phyloP scores from a whole-genome alignment of 2,329 filamentous ascomycete species.

The Thelonectria olida region DNA sequence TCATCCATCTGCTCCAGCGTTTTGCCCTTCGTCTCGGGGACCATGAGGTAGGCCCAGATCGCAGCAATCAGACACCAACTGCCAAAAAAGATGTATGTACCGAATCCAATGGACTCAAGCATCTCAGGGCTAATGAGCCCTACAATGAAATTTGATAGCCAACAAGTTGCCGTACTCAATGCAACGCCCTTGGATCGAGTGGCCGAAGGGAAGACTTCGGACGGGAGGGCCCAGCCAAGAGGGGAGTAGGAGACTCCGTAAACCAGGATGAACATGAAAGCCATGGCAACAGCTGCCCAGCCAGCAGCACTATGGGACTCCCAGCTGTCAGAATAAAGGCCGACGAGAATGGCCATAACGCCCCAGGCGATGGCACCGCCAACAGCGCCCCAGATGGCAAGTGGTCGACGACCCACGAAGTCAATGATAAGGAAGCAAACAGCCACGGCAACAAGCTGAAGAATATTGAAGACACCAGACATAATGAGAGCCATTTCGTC shows the following conservation, averaged over 20 bases:
- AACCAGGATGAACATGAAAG: slow-evolving; percentile 24
- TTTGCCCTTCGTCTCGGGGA: slow-evolving; percentile 63
- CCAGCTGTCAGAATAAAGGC: slow-evolving; percentile 59
- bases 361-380: slow-evolving; percentile 60
- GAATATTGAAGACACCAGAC: slow-evolving; percentile 52
- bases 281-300: slow-evolving; percentile 61
- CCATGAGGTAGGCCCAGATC: slow-evolving; percentile 70
- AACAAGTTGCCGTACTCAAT: slow-evolving; percentile 48
- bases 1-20: slow-evolving; percentile 10
- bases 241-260: slow-evolving; percentile 48
- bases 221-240: slow-evolving; percentile 53
- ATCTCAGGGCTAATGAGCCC: slow-evolving; percentile 19
- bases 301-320: slow-evolving; percentile 56
- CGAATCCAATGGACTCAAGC: slow-evolving; percentile 50
- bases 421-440: slow-evolving; percentile 48
- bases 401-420: slow-evolving; percentile 55
- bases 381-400: slow-evolving; percentile 55
- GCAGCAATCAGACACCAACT: slow-evolving; percentile 74
- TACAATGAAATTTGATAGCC: slow-evolving; percentile 46
- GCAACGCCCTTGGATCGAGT: slow-evolving; percentile 51
- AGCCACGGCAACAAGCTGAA: slow-evolving; percentile 51
- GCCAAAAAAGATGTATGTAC: slow-evolving; percentile 78
- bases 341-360: slow-evolving; percentile 62
- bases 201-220: slow-evolving; percentile 52
- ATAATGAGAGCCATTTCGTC: slow-evolving; percentile 47